A percentile compares a stretch with the other conserved stretches of the same genome.
phyloP scores from a whole-genome alignment of 345 rosid genomes.

The Clausena lansium region DNA sequence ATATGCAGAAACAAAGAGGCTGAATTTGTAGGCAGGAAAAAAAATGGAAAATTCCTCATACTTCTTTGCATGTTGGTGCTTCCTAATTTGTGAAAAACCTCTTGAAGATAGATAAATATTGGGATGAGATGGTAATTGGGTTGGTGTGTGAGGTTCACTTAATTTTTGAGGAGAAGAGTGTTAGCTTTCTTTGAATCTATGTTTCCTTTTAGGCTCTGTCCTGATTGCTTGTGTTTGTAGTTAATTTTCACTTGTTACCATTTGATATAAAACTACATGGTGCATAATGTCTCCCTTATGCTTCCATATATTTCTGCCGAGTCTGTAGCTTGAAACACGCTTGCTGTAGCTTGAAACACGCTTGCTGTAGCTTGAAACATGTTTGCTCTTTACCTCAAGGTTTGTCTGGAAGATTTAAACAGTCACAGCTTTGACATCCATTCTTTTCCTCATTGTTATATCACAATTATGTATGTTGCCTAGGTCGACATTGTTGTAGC shows the following conservation, averaged over 20 bases:
- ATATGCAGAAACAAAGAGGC: neutral
- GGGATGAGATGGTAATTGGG: neutral
- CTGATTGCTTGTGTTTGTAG: neutral
- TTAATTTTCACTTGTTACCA: neutral
- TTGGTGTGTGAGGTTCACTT: neutral
- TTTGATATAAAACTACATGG: neutral
- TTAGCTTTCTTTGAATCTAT: neutral
- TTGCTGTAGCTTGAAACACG: too few relatives aligned
- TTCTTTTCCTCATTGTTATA: neutral
- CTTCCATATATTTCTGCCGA: neutral
- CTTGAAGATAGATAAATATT: neutral
- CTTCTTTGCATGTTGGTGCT: neutral
- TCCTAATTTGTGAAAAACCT: neutral
- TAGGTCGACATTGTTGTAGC: neutral
- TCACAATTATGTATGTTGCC: neutral
- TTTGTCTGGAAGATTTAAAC: neutral
- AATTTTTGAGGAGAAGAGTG: neutral
- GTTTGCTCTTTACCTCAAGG: neutral
- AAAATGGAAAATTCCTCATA: too few relatives aligned
- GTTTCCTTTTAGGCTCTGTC: neutral
- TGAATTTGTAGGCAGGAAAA: neutral
- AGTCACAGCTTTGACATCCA: neutral
- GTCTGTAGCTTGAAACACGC: neutral
- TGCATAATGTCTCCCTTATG: neutral
- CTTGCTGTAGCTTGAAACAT: neutral